Conservation (phyloP, 2,329 filamentous ascomycete genomes). For the Claviceps africana region DNA sequence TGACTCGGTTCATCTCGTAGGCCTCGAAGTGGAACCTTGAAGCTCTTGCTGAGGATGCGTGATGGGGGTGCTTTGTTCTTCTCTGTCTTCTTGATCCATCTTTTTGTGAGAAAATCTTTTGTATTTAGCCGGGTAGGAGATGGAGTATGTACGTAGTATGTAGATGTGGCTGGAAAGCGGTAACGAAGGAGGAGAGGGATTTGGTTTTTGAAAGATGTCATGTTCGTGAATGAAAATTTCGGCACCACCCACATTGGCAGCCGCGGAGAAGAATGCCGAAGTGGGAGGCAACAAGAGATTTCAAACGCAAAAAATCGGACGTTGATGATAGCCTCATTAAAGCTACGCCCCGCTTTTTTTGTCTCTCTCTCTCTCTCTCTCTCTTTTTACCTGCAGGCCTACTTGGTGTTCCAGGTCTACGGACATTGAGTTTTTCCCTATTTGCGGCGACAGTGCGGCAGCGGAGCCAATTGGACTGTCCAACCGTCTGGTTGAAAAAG, state of each 20-base stretch:
- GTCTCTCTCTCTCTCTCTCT: no score
- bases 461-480: background rate
- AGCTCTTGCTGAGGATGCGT: background rate
- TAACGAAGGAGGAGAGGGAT: background rate
- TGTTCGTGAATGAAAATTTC: background rate
- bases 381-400: no score
- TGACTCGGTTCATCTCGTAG: background rate
- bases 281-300: no score
- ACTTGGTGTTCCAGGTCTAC: no score
- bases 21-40: background rate
- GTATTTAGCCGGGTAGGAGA: background rate
- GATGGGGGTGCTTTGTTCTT: background rate
- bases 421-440: background rate
- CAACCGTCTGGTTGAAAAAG: background rate
- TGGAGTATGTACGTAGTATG: background rate
- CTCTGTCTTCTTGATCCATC: background rate
- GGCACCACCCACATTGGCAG: background rate
- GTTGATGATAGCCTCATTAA: no score
- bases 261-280: no score
- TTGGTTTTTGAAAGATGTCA: background rate
- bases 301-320: no score
- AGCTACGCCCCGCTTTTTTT: no score
- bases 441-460: background rate
- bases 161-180: background rate
- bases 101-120: no score